Base-by-base conservation (phyloP, 805 yeast species). In the Starmerella riodocensis region DNA sequence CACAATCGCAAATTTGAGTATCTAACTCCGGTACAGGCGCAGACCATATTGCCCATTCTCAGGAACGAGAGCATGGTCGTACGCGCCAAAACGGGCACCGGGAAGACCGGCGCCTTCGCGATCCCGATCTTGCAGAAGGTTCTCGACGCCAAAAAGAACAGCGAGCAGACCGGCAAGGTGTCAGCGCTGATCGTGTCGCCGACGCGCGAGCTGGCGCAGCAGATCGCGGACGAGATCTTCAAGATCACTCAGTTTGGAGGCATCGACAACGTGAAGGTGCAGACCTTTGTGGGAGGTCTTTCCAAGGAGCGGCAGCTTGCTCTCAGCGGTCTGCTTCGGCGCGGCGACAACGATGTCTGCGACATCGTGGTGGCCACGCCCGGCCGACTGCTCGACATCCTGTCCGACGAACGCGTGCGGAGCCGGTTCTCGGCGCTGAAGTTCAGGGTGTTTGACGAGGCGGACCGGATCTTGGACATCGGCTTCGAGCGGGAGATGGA, bases 81-180 rank as follows among this genome's bases (percentile, higher is more conserved):
- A 28, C 69, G 93, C 53, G 95, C 96, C 21, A 83, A 83, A 58
- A 85, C 96, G 3, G 96, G 96, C 57, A 85, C 96, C 2, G 96
- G 96, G 53, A 85, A 85, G 58, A 85, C 96, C 0, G 73, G 81
- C 46, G 93, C 95, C 0, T 85, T 83, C 58, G 78, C 86, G 44
- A 65, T 86, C 31, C 95, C 95, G 2, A 62, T 81, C 11, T 62
- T 83, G 33, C 79, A 83, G 54, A 69, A 72, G 33, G 60, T 69
- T 42, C 48, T 63, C 53, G 60, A 62, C 54, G 48, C 63, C 49
- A 52, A 52, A 42, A 53, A 57, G 4, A 57, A 62, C 30, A n/a
- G 23, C 18, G 19, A 13, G 4, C 26, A 22, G 7, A 16, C 14
- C 27, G 36, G 33, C 39, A 47, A 50, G 26, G 78, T 74, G 16